Evolutionary conservation across 768 basidiomycete genomes (phyloP).

Genomic region (Terana coerulea): DNA sequence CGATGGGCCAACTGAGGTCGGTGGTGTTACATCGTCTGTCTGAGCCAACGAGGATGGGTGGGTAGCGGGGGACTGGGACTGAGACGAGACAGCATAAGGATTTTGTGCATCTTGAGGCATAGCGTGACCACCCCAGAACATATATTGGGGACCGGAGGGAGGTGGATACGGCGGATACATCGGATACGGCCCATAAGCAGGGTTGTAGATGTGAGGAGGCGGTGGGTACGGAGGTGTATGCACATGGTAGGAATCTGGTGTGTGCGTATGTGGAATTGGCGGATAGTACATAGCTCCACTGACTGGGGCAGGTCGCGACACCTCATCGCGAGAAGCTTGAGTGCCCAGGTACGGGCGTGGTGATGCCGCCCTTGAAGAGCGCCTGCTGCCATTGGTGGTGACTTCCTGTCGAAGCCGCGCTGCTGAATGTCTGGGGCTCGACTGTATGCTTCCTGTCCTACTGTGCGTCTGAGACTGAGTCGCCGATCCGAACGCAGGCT

Average conservation of each 20-base stretch:
- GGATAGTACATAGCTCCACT: not conserved
- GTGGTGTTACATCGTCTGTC: not conserved
- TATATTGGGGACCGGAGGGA: constrained; percentile 33
- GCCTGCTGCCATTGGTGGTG: constrained; percentile 1
- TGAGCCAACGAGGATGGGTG: not conserved
- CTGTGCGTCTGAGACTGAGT: constrained; percentile 45
- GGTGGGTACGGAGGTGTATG: constrained; percentile 15
- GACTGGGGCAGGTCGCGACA: not conserved
- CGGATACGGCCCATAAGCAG: constrained; percentile 31
- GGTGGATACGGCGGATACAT: constrained; percentile 32
- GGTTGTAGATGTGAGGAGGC: constrained; percentile 13
- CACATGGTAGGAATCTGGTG: constrained; percentile 15
- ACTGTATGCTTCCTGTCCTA: constrained; percentile 42
- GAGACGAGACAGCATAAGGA: not conserved
- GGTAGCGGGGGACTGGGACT: constrained; percentile 5
- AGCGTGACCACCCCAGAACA: constrained; percentile 33
- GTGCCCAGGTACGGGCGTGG: constrained; percentile 2
- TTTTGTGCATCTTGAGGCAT: constrained; percentile 8
- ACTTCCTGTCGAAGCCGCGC: constrained; percentile 40
- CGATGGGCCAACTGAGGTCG: not conserved
- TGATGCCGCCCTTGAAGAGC: constrained; percentile 12
- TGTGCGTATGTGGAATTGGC: constrained; percentile 14
- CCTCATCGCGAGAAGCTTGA: not conserved
- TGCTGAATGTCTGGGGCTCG: constrained; percentile 41
- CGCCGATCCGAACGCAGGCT: constrained; percentile 27